phyloP scores from a whole-genome alignment of 495 filamentous ascomycete genomes.

The Stereocaulon alpinum region DNA sequence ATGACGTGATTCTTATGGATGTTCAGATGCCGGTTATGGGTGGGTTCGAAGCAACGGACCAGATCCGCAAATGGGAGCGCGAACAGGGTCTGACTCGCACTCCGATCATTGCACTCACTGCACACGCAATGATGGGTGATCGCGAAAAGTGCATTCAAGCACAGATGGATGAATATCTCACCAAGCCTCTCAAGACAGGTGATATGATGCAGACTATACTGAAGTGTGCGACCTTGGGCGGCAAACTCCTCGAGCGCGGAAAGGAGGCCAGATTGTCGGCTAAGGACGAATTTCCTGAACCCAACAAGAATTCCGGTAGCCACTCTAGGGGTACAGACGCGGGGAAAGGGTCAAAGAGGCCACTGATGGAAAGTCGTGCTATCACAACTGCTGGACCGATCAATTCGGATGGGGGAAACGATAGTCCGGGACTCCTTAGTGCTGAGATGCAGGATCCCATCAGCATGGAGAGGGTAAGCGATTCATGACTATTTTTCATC shows the following conservation, averaged over 20 bases:
- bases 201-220: constrained; percentile 98
- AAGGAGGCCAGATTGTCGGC: constrained; percentile 48
- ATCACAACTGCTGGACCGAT: constrained; percentile 54
- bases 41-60: constrained; percentile 93
- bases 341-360: constrained; percentile 28
- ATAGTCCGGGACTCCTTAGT: constrained; percentile 52
- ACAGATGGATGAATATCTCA: constrained; percentile 98
- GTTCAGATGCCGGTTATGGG: constrained; percentile 99
- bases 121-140: constrained; percentile 98
- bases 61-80: constrained; percentile 90
- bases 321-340: constrained; percentile 6
- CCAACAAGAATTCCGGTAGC: constrained; percentile 10
- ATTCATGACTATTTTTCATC: constrained; percentile 23
- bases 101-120: constrained; percentile 94
- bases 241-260: constrained; percentile 68
- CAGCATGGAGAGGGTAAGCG: constrained; percentile 56
- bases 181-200: constrained; percentile 95
- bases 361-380: constrained; percentile 43
- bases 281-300: constrained; percentile 39
- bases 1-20: constrained; percentile 97
- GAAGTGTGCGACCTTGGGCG: constrained; percentile 87
- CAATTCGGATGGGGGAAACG: constrained; percentile 35
- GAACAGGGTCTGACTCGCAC: constrained; percentile 67
- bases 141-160: constrained; percentile 96
- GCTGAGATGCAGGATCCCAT: constrained; percentile 53